Conservation (phyloP, 495 filamentous ascomycete species). For the Parmelia sp. region DNA sequence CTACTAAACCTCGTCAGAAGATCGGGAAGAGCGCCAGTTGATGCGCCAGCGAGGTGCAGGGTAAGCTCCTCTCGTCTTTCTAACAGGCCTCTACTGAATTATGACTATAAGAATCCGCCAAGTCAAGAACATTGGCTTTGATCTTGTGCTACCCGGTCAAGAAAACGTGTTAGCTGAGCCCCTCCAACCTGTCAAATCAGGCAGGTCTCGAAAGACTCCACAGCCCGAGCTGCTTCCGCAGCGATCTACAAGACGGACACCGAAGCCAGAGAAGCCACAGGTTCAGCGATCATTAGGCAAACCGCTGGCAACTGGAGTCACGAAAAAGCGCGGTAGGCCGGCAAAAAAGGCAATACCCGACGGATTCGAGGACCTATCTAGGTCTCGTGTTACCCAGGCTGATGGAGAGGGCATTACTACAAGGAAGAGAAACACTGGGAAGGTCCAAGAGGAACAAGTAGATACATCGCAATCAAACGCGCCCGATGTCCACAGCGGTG, state of each 20-base stretch:
- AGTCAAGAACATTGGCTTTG: conserved; percentile 21
- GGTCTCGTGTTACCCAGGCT: conserved; percentile 3
- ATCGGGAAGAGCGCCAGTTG: conserved; percentile 21
- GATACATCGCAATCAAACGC: not conserved
- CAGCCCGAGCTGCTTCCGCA: conserved; percentile 19
- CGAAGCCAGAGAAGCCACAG: conserved; percentile 6
- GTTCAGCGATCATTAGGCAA: conserved; percentile 1
- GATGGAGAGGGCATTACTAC: not conserved
- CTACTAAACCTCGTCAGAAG: not conserved
- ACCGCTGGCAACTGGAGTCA: conserved; percentile 1
- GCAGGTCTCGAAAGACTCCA: conserved; percentile 17
- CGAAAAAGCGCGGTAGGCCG: conserved; percentile 5
- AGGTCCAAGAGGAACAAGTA: not conserved
- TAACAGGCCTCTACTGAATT: not conserved
- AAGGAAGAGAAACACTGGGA: conserved; percentile 11
- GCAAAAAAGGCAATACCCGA: not conserved
- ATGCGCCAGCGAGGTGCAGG: conserved; percentile 26
- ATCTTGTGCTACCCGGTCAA: conserved; percentile 21
- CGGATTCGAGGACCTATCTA: not conserved
- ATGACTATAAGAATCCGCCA: conserved; percentile 17
- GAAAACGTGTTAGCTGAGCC: not conserved
- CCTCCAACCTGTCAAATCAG: conserved; percentile 19
- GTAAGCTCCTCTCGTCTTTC: conserved; percentile 8
- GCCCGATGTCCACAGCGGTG: conserved; percentile 8
- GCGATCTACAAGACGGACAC: conserved; percentile 18